A percentile compares a stretch with the other conserved stretches of the same genome.
phyloP scores from a whole-genome alignment of 1,139 yeast genomes.

The Candida dubliniensis region DNA sequence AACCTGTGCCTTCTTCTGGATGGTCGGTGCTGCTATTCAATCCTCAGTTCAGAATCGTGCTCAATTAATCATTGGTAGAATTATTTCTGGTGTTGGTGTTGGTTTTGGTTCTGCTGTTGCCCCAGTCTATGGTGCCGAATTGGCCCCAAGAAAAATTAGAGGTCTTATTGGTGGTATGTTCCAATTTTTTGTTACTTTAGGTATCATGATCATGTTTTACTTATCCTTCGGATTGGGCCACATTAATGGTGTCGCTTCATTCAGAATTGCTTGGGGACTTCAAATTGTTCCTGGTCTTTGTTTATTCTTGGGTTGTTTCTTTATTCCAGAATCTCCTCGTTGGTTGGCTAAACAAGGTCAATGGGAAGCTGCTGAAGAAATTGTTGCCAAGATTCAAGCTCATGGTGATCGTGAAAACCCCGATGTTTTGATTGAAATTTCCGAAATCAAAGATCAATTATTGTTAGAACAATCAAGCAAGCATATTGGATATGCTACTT shows the following conservation, averaged over 20 bases:
- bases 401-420: constrained; percentile 54
- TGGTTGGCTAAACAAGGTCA: constrained; percentile 66
- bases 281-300: constrained; percentile 63
- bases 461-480: constrained; percentile 36
- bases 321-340: constrained; percentile 73
- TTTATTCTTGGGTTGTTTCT: constrained; percentile 47
- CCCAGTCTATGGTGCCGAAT: constrained; percentile 74
- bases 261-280: constrained; percentile 69
- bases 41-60: constrained; percentile 46
- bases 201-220: constrained; percentile 61
- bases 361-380: constrained; percentile 62
- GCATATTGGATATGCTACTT: constrained; percentile 42
- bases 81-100: constrained; percentile 65
- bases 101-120: constrained; percentile 73
- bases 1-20: constrained; percentile 46
- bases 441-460: constrained; percentile 56
- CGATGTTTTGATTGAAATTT: constrained; percentile 55
- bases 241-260: constrained; percentile 50
- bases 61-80: constrained; percentile 60
- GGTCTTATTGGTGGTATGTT: constrained; percentile 66
- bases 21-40: constrained; percentile 51
- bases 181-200: constrained; percentile 70
- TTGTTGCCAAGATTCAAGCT: constrained; percentile 55
- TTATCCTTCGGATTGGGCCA: constrained; percentile 59
- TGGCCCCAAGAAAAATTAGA: constrained; percentile 64